Base-by-base conservation (phyloP, 202 grass and related monocot genomes). In the Setaria italica region DNA sequence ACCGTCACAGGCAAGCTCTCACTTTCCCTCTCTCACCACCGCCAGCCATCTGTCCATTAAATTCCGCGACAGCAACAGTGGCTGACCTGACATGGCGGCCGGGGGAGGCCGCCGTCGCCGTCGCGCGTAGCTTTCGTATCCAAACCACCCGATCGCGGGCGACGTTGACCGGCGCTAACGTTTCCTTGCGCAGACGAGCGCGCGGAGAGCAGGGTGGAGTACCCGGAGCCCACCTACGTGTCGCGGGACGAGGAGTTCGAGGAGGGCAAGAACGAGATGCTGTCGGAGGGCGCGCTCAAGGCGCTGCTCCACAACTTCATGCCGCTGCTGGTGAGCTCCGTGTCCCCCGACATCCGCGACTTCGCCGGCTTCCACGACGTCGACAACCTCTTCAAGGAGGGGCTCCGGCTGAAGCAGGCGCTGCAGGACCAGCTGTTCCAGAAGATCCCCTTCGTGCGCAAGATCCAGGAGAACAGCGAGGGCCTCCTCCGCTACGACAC, bases 321-420 rank as follows among this genome's bases (percentile, higher is more conserved):
- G 84, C 96, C 96, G 55, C 80, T 89, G 41, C 67, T 99, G 11
- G 81, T 94, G 11, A 82, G 79, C 46, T 90, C 90, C 4, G 70
- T 95, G 5, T 91, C 84, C 21, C 87, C 91, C 2, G 85, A 88
- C 80, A 95, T 49, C 76, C 78, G 84, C 3, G 94, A 95, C 78
- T 99, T 99, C 86, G 84, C 67, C 35, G 90, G 78, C 4, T 99
- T 99, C 84, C 93, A 99, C 42, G 96, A 95, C 58, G 80, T 99
- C 0, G 93, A 99, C 88, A 99, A 95, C 84, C 91, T 99, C 78
- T 99, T 94, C 91, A 99, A 95, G 76, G 93, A 94, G 30, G 96
- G 96, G 0, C 84, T 99, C 19, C 89, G 86, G 1, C 77, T 94
- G 10, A 95, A 96, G 90, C 90, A 94, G 78, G 77, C 91, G 0